Percentiles rank a stretch among this genome's conserved stretches.
Evolutionary conservation across 768 basidiomycete species (phyloP).

Genomic region (Lactarius hatsudake): DNA sequence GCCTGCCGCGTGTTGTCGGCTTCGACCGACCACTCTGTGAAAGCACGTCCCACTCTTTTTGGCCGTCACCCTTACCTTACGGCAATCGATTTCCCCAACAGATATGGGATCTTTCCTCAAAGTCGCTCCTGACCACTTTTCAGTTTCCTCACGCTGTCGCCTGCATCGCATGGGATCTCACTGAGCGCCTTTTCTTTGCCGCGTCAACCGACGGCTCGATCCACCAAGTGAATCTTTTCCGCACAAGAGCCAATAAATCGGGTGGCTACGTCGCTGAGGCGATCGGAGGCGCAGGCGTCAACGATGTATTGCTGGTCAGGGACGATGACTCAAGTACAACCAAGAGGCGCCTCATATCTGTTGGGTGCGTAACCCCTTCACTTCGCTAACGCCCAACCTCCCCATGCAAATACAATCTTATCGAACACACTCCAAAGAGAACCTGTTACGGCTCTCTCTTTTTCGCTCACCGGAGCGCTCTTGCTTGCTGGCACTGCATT

Average conservation of each 20-base stretch:
- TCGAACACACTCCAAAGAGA: slow-evolving; percentile 46
- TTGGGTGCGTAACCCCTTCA: slow-evolving; percentile 49
- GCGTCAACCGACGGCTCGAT: slow-evolving; percentile 73
- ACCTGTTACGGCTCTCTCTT: slow-evolving; percentile 64
- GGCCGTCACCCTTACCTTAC: neutral
- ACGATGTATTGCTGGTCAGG: slow-evolving; percentile 68
- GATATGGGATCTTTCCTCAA: slow-evolving; percentile 81
- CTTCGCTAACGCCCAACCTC: slow-evolving; percentile 1
- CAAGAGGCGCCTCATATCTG: slow-evolving; percentile 62
- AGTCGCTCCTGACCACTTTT: slow-evolving; percentile 80
- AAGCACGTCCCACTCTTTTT: slow-evolving; percentile 47
- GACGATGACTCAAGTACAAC: slow-evolving; percentile 46
- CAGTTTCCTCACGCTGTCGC: slow-evolving; percentile 77
- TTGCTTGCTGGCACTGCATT: slow-evolving; percentile 78
- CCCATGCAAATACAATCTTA: slow-evolving; percentile 3
- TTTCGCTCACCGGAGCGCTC: slow-evolving; percentile 74
- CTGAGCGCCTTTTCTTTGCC: slow-evolving; percentile 87
- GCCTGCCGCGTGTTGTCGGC: slow-evolving; percentile 75
- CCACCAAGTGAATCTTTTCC: slow-evolving; percentile 78
- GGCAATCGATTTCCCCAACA: slow-evolving; percentile 33
- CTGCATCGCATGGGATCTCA: slow-evolving; percentile 71
- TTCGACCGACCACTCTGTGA: slow-evolving; percentile 87
- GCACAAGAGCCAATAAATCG: slow-evolving; percentile 53
- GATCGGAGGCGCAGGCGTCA: slow-evolving; percentile 68
- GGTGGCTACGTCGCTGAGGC: slow-evolving; percentile 59